Conservation (phyloP, 2,329 filamentous ascomycete species). For the Rhinocladiella similis region DNA sequence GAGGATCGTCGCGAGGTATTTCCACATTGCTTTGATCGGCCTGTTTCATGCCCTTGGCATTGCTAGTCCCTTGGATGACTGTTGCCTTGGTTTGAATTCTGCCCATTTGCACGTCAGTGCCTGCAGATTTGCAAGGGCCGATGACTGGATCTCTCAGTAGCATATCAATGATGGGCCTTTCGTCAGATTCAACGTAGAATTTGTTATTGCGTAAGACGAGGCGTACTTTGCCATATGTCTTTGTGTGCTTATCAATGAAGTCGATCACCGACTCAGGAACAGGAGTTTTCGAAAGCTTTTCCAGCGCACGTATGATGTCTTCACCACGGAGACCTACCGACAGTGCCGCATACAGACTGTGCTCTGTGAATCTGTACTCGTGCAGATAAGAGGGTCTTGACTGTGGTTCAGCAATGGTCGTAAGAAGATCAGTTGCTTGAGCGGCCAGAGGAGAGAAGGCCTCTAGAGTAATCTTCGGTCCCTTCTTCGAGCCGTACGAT, state of each 20-base stretch:
- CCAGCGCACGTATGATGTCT: constrained; percentile 86
- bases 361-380: constrained; percentile 87
- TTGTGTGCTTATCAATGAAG: constrained; percentile 80
- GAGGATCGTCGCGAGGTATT: constrained; percentile 25
- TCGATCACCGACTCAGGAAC: constrained; percentile 76
- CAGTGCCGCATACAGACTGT: constrained; percentile 92
- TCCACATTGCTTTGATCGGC: constrained; percentile 48
- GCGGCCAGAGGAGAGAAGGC: constrained; percentile 87
- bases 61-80: constrained; percentile 91
- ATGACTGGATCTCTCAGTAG: constrained; percentile 85
- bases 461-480: constrained; percentile 80
- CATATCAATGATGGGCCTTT: constrained; percentile 80
- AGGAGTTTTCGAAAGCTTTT: constrained; percentile 84
- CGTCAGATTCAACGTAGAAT: constrained; percentile 90
- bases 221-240: constrained; percentile 93
- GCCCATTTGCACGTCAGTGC: constrained; percentile 73
- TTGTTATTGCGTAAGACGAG: constrained; percentile 92
- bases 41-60: constrained; percentile 84
- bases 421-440: constrained; percentile 89
- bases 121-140: constrained; percentile 71
- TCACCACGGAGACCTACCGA: constrained; percentile 87
- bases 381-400: constrained; percentile 89
- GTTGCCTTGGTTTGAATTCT: constrained; percentile 84
- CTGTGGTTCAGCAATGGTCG: constrained; percentile 90
- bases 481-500: constrained; percentile 54